These are phyloP conservation scores for Rossbeevera mucosa DNA, from an alignment of 768 basidiomycete species.

Conservation along the genomic window DNA sequence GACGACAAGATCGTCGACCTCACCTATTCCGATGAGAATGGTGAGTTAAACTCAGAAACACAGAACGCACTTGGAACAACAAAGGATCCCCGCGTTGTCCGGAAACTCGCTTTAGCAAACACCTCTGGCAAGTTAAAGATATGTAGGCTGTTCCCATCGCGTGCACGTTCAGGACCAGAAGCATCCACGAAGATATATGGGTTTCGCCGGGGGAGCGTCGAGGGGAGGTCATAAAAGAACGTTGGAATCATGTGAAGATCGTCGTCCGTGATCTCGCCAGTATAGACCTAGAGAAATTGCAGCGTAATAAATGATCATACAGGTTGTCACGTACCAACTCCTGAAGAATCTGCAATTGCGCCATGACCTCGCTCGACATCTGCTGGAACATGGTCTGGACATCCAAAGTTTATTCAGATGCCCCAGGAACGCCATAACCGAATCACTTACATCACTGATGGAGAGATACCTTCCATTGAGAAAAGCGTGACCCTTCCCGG, in stretches of 20 bases:
- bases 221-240: conserved; percentile 90
- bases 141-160: conserved; percentile 7
- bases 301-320: background rate
- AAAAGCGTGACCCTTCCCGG: conserved; percentile 64
- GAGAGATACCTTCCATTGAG: conserved; percentile 82
- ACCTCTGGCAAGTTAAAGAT: conserved; percentile 31
- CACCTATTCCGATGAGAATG: conserved; percentile 12
- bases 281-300: conserved; percentile 45
- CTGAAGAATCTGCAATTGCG: conserved; percentile 66
- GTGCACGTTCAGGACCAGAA: conserved; percentile 21
- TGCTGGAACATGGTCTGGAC: conserved; percentile 25
- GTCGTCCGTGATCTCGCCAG: conserved; percentile 51
- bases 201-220: conserved; percentile 67
- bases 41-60: background rate
- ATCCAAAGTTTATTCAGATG: background rate
- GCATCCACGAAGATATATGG: conserved; percentile 60
- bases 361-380: conserved; percentile 40
- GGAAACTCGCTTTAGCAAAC: conserved; percentile 36
- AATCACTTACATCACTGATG: conserved; percentile 57
- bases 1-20: conserved; percentile 30
- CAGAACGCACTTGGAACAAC: conserved; percentile 56
- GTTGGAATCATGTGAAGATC: conserved; percentile 49
- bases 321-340: conserved; percentile 50
- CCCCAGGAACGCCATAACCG: too few relatives aligned
- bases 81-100: conserved; percentile 42